phyloP scores from a whole-genome alignment of 2,329 filamentous ascomycete genomes.

The Tolypocladium tropicale region DNA sequence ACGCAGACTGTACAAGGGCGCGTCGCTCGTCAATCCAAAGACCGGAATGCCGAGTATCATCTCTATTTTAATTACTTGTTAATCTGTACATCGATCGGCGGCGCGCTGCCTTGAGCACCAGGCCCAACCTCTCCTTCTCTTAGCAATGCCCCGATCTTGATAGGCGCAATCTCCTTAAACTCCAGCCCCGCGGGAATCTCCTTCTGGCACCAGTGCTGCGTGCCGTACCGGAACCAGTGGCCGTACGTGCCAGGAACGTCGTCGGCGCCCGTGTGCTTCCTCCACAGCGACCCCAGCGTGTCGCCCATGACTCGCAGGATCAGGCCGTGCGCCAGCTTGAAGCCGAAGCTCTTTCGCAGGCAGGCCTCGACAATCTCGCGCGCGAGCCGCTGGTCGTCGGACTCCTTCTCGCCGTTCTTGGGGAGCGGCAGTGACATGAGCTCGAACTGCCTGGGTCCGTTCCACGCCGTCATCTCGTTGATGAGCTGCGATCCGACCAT shows the following conservation, averaged over 20 bases:
- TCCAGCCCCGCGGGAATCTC: slow-evolving; percentile 23
- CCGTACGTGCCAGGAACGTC: slow-evolving; percentile 40
- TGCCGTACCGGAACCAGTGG: slow-evolving; percentile 41
- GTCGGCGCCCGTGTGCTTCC: slow-evolving; percentile 37
- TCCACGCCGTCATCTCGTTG: slow-evolving; percentile 41
- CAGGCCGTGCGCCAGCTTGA: slow-evolving; percentile 45
- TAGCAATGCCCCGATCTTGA: slow-evolving; percentile 24
- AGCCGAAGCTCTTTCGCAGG: slow-evolving; percentile 38
- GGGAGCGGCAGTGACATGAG: slow-evolving; percentile 30
- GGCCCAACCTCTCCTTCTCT: background rate
- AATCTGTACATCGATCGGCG: no score
- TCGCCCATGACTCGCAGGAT: slow-evolving; percentile 37
- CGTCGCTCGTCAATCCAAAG: no score
- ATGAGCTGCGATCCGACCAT: slow-evolving; percentile 41
- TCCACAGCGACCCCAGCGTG: slow-evolving; percentile 44
- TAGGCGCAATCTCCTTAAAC: slow-evolving; percentile 23
- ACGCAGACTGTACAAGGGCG: no score
- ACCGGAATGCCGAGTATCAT: no score
- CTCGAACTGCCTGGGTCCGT: slow-evolving; percentile 36
- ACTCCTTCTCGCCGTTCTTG: slow-evolving; percentile 22
- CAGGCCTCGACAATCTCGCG: slow-evolving; percentile 40
- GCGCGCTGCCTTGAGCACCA: background rate
- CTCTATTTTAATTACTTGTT: background rate
- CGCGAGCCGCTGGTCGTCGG: slow-evolving; percentile 33
- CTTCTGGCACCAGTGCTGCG: slow-evolving; percentile 34